Evolutionary conservation across 768 basidiomycete genomes (phyloP).

Genomic region (Cyclocybe aegerita): DNA sequence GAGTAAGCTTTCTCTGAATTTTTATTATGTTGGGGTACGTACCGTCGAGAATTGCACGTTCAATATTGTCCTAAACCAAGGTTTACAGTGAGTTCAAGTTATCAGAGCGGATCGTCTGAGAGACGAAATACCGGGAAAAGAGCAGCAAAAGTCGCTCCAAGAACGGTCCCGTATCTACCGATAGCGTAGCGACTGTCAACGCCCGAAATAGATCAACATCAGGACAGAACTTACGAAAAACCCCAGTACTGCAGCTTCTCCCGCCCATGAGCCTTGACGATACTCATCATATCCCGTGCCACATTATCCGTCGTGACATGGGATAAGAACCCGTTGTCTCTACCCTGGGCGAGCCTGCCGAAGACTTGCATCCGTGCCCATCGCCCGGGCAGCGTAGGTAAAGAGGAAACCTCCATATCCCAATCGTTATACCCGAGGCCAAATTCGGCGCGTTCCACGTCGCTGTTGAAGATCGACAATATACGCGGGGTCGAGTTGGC

Average conservation of each 20-base stretch:
- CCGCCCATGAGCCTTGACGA: constrained; percentile 30
- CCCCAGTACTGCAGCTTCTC: constrained; percentile 35
- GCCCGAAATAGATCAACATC: background rate
- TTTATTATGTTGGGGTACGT: constrained; percentile 24
- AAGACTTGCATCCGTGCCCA: constrained; percentile 32
- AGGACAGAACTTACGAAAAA: constrained; percentile 21
- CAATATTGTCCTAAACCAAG: constrained; percentile 20
- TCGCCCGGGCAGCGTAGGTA: constrained; percentile 23
- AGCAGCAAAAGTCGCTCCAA: constrained; percentile 31
- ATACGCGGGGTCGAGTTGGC: constrained; percentile 31
- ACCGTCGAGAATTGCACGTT: constrained; percentile 36
- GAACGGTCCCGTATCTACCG: constrained; percentile 23
- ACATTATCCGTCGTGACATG: constrained; percentile 37
- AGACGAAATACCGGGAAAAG: constrained; percentile 29
- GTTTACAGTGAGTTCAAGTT: background rate
- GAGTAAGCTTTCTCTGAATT: too few relatives aligned
- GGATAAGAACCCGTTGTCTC: constrained; percentile 23
- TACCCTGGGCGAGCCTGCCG: constrained; percentile 31
- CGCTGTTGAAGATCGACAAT: constrained; percentile 31
- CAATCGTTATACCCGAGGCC: constrained; percentile 2
- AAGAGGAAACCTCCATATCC: constrained; percentile 7
- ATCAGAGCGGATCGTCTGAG: too few relatives aligned
- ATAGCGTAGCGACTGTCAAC: background rate
- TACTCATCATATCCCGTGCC: constrained; percentile 36
- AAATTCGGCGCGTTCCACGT: constrained; percentile 30